Percentiles rank a stretch among this genome's conserved stretches.
Evolutionary conservation across 768 basidiomycete species (phyloP).

Genomic region (Mycena alexandri): DNA sequence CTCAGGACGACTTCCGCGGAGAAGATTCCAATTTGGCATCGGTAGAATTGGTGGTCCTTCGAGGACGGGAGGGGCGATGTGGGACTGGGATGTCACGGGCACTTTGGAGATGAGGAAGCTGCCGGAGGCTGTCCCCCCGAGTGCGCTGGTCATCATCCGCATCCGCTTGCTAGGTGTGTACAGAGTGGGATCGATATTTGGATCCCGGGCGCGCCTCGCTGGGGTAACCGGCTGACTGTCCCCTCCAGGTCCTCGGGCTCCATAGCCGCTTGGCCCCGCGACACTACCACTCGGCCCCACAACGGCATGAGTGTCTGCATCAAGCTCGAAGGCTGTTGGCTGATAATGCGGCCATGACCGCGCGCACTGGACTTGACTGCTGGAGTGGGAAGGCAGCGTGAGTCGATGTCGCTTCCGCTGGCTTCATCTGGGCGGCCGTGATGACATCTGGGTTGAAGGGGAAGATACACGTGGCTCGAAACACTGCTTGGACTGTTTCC

Average conservation of each 20-base stretch:
- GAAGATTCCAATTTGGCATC: background rate
- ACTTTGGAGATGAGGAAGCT: constrained; percentile 37
- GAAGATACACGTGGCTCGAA: constrained; percentile 41
- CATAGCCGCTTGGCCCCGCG: no score
- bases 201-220: constrained; percentile 6
- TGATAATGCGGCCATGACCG: constrained; percentile 36
- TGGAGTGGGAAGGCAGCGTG: constrained; percentile 31
- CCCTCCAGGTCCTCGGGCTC: no score
- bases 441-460: constrained; percentile 44
- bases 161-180: constrained; percentile 43
- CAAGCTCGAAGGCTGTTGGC: no score
- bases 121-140: constrained; percentile 38
- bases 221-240: background rate
- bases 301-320: background rate
- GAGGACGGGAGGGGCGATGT: constrained; percentile 24
- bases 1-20: background rate
- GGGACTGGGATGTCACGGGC: constrained; percentile 23
- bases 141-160: constrained; percentile 28
- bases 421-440: constrained; percentile 40
- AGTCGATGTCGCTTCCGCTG: constrained; percentile 41
- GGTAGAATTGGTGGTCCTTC: constrained; percentile 10
- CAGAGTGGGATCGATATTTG: constrained; percentile 32
- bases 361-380: constrained; percentile 32
- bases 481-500: constrained; percentile 40
- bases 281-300: no score